Evolutionary conservation across 148 eudicot species (phyloP).

Genomic region (Rhododendron williamsianum): DNA sequence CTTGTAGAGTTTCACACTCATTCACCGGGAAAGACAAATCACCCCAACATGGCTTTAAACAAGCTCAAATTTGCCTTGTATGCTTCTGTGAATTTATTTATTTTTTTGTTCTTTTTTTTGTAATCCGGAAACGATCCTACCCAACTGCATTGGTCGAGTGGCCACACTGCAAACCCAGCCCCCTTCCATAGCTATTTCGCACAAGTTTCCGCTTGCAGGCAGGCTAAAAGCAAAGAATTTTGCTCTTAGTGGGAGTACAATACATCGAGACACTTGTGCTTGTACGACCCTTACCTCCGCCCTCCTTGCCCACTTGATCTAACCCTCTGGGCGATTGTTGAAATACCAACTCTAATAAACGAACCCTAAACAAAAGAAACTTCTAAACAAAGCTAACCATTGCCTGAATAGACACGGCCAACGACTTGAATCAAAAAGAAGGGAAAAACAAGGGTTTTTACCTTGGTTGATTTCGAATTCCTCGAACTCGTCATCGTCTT

Average conservation of each 20-base stretch:
- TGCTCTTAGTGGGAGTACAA: not conserved
- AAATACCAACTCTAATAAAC: not conserved
- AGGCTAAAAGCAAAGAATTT: not conserved
- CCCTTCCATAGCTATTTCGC: not conserved
- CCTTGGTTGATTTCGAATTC: conserved; percentile 71
- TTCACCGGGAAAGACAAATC: not conserved
- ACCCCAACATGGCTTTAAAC: not conserved
- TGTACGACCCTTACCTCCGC: not conserved
- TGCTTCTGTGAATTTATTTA: not conserved
- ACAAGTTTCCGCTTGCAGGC: not conserved
- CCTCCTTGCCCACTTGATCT: not conserved
- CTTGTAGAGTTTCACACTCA: not conserved
- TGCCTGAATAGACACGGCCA: not conserved
- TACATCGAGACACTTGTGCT: not conserved
- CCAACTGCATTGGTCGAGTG: not conserved
- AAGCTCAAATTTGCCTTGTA: not conserved
- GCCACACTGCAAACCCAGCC: not conserved
- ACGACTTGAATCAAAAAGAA: not conserved
- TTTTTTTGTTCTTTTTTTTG: not conserved
- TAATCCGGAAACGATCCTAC: not conserved
- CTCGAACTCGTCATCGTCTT: conserved; percentile 81
- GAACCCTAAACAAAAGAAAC: not conserved
- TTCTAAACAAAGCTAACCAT: not conserved
- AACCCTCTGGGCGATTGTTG: not conserved
- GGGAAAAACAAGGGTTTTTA: conserved; percentile 4